Percentiles rank a stretch among this genome's conserved stretches.
These are phyloP conservation scores for Malbranchea zuffiana DNA, from an alignment of 2,329 filamentous ascomycete species.

Conservation along the genomic window DNA sequence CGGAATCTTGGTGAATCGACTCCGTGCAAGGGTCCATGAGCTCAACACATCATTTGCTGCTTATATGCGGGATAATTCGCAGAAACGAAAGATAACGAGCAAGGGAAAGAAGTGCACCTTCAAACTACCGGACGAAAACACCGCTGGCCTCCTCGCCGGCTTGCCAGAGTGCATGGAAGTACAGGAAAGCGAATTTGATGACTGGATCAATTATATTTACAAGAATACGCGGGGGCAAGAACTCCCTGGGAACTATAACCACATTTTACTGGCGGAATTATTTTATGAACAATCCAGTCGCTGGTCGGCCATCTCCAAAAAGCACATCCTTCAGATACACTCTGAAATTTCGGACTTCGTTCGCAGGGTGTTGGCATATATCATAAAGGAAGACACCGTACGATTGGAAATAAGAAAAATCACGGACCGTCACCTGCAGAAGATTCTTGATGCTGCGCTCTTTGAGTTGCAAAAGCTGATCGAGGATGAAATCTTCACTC, in stretches of 20 bases:
- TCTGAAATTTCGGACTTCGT: slow-evolving; percentile 12
- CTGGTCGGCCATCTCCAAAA: slow-evolving; percentile 18
- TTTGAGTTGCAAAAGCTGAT: slow-evolving; percentile 14
- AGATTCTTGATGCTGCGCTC: slow-evolving; percentile 10
- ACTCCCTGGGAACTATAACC: slow-evolving; percentile 23
- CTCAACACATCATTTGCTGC: slow-evolving; percentile 16
- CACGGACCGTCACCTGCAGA: slow-evolving; percentile 3
- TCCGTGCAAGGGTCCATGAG: slow-evolving; percentile 16
- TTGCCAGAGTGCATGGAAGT: not conserved
- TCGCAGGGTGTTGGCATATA: slow-evolving; percentile 8
- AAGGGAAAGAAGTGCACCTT: slow-evolving; percentile 4
- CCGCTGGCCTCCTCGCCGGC: not conserved
- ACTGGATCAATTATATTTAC: slow-evolving; percentile 17
- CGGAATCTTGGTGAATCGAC: slow-evolving; percentile 8
- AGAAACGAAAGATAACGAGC: slow-evolving; percentile 15
- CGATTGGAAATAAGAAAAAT: slow-evolving; percentile 5
- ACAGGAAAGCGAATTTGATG: not conserved
- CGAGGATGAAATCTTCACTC: slow-evolving; percentile 17
- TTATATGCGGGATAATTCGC: slow-evolving; percentile 16
- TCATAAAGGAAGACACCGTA: slow-evolving; percentile 7
- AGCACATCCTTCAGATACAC: slow-evolving; percentile 13
- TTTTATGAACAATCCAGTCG: slow-evolving; percentile 22
- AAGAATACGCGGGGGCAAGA: slow-evolving; percentile 19
- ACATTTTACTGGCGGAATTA: slow-evolving; percentile 18
- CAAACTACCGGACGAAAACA: not conserved